Conservation (phyloP, 2,329 filamentous ascomycete species). For the Cadophora sp. region DNA sequence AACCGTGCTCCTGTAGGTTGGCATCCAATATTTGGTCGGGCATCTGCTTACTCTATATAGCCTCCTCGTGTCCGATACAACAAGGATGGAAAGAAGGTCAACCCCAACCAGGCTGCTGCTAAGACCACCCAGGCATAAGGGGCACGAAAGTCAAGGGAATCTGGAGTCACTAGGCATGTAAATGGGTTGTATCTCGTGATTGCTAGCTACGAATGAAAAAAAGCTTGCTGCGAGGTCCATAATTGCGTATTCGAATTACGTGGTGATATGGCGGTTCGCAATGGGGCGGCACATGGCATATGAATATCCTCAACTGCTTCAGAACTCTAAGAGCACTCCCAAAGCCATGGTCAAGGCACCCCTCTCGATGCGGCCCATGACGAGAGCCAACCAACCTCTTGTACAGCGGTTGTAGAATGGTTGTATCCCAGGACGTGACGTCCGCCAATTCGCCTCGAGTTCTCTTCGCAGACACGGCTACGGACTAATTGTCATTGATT, state of each 20-base stretch:
- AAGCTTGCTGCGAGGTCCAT: conserved; percentile 21
- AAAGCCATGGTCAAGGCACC: background rate
- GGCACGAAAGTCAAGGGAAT: conserved; percentile 29
- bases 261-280: background rate
- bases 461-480: no score
- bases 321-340: background rate
- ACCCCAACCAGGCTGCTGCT: conserved; percentile 50
- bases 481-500: no score
- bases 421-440: background rate
- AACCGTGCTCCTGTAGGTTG: conserved; percentile 80
- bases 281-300: background rate
- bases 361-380: background rate
- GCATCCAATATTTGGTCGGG: background rate
- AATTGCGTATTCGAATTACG: background rate
- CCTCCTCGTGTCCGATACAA: conserved; percentile 78
- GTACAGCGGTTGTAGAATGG: background rate
- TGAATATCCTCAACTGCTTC: background rate
- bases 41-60: conserved; percentile 4
- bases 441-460: no score
- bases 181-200: conserved; percentile 34
- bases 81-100: conserved; percentile 99
- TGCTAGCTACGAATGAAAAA: conserved; percentile 33
- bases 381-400: background rate
- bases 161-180: conserved; percentile 36
- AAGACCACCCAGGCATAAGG: conserved; percentile 44